Evolutionary conservation across 2,329 filamentous ascomycete species (phyloP), one percentile per base, ranked within the genome.

Genomic region (Aspergillus bombycis): DNA sequence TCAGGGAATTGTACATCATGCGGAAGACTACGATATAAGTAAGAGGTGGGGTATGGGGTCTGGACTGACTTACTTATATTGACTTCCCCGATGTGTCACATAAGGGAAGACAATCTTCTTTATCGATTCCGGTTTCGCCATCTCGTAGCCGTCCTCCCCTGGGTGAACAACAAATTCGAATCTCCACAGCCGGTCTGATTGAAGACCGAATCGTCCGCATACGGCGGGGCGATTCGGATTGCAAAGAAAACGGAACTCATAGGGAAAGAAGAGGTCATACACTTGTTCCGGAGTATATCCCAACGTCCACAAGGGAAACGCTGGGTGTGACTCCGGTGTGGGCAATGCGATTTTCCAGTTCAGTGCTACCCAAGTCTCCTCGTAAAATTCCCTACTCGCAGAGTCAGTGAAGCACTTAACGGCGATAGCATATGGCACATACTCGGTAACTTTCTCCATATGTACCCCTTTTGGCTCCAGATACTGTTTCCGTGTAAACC

Each of bases 181-280:
- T 3, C 67, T 55, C 81, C 81, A 83, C 1, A 83, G 73, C 41
- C 80, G 73, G 32, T 80, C 78, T 14, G 69, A 64, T 4, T 73
- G 66, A 1, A 73, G 77, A 0, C 82, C 82, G 63, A 84, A 83
- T 32, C 81, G 74, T 4, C 80, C 82, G 54, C 77, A 78, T 0
- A 81, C 82, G 2, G 81, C 73, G 2, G 83, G 78, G 46, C 79
- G 75, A 2, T 73, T 70, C 0, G 79, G 78, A 38, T 80, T 79
- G 64, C 78, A 79, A 57, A 79, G 76, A 62, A 84, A 85, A 16
- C 80, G 78, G 66, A 80, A 83, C 1, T 77, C 73, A 5, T 43
- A 65, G 0, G 83, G 83, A 69, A 80, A 85, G 67, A 82, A 85
- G 0, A 79, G 62, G 60, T 84, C 79, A 61, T 83, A 84, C 0